These are phyloP conservation scores for Colletotrichum musicola DNA, from an alignment of 2,329 filamentous ascomycete species.

Conservation along the genomic window DNA sequence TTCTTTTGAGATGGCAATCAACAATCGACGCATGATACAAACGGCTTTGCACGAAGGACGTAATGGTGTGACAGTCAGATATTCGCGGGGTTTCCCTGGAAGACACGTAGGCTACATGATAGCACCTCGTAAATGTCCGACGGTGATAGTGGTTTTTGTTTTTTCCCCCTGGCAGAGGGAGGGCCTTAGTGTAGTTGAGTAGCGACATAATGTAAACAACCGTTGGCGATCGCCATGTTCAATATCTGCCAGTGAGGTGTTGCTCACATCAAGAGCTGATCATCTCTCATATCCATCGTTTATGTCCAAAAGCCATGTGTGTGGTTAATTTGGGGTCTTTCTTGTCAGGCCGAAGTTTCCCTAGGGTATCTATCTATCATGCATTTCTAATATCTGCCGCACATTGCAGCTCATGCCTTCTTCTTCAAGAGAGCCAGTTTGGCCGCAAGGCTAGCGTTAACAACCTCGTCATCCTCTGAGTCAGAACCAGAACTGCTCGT, in stretches of 20 bases:
- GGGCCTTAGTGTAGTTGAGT: not conserved
- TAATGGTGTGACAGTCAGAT: constrained; percentile 23
- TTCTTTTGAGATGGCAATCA: constrained; percentile 49
- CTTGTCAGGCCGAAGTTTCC: not conserved
- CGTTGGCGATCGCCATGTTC: not conserved
- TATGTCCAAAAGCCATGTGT: no score
- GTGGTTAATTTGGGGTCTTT: no score
- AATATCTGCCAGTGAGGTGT: no score
- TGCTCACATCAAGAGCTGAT: no score
- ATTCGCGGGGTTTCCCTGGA: not conserved
- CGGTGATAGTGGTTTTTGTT: not conserved
- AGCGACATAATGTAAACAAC: not conserved
- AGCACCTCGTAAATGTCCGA: constrained; percentile 3
- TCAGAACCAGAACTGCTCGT: constrained; percentile 61
- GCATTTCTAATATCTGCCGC: not conserved
- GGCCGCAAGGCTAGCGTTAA: constrained; percentile 35
- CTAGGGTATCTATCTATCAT: constrained; percentile 23
- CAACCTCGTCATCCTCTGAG: constrained; percentile 25
- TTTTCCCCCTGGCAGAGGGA: not conserved
- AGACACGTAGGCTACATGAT: constrained; percentile 9
- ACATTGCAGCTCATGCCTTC: constrained; percentile 1
- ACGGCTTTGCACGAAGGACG: constrained; percentile 36
- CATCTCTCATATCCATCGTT: no score
- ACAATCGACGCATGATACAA: constrained; percentile 37
- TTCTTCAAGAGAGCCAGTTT: constrained; percentile 32